Evolutionary conservation across 148 eudicot genomes (phyloP), one percentile per base, ranked within the genome.

Genomic region (Rhododendron williamsianum): DNA sequence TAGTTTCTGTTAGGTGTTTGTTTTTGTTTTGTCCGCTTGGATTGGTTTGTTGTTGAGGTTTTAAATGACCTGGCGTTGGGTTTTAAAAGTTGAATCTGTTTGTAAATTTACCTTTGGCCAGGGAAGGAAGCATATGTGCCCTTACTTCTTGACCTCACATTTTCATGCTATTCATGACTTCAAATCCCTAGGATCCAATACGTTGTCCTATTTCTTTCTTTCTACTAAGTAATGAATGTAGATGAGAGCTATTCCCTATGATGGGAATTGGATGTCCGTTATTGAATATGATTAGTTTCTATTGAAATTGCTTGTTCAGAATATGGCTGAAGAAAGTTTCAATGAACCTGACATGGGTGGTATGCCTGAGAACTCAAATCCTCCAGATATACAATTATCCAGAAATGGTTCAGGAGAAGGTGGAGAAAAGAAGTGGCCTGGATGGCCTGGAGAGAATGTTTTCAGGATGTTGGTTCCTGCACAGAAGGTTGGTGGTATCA

Each of bases 371-470:
- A 76, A 18, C 79, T 76, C 79, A 19, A 36, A 76, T 18, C 79
- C 48, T 76, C n/a, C 25, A 41, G 11, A 76, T 16, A 76, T 6
- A 19, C 79, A 76, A 41, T 10, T 43, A 76, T 38, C 21, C 45
- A 41, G 48, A 38, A 38, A 38, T 76, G 79, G 41, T 41, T 36
- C 48, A 38, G 79, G 25, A 15, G 79, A 38, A 38, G 79, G 19
- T 41, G 79, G 79, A 19, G 25, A 38, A 76, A 76, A 76, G 48
- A 76, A 38, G 79, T 76, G 49, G 49, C 79, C 79, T 38, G n/a
- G 79, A 38, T 76, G 79, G 79, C 79, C 79, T 0, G 49, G 79
- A 36, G 79, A 76, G 79, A 76, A 38, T 76, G 79, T 76, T 76
- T 76, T 76, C 48, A 38, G 48, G 45, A 38, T 76, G 79, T 76